Evolutionary conservation across 176 grass and related monocot species (phyloP), one percentile per base, ranked within the genome.

Genomic region (Oryza brachyantha): DNA sequence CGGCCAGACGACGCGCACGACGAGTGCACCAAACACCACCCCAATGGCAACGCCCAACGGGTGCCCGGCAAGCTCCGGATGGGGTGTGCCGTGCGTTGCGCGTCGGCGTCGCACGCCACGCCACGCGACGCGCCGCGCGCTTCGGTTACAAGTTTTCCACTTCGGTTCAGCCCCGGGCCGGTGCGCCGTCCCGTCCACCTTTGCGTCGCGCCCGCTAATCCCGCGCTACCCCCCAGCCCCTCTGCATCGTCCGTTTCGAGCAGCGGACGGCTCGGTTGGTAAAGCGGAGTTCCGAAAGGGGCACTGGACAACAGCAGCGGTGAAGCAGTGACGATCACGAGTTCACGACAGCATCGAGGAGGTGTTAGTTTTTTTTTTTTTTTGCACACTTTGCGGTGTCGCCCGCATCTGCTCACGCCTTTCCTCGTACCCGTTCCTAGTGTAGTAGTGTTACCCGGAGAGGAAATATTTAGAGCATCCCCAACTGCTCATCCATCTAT

Each of bases 131-230:
- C 9, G 63, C 31, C 31, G 31, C 1, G n/a, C n/a, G n/a, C n/a
- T n/a, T 72, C 86, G 1, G 84, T 81, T 86, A 38, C 78, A 5
- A 5, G 52, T 11, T 61, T 82, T 40, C 80, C 86, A 19, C 74
- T 88, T 74, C 52, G n/a, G n/a, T 52, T 52, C 13, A 67, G 10
- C 31, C 38, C 29, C 0, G 25, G 41, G 5, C 37, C 59, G 61
- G 64, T 14, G 77, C 76, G 76, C 76, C 59, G 21, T 31, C 14
- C 76, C 5, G n/a, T 31, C 14, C 50, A 41, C 11, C 11, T 22
- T 22, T 64, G 29, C 63, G 43, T n/a, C 5, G n/a, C 74, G 13
- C 14, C 29, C 74, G 1, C 46, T 72, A 25, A 3, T 36, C 76
- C 16, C 61, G 75, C 61, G 16, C 11, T 14, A 5, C 21, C 22